A percentile compares a stretch with the other conserved stretches of the same genome.
These are phyloP conservation scores for Phytopythium boreale DNA, from an alignment of 352 stramenopile genomes.

Conservation along the genomic window DNA sequence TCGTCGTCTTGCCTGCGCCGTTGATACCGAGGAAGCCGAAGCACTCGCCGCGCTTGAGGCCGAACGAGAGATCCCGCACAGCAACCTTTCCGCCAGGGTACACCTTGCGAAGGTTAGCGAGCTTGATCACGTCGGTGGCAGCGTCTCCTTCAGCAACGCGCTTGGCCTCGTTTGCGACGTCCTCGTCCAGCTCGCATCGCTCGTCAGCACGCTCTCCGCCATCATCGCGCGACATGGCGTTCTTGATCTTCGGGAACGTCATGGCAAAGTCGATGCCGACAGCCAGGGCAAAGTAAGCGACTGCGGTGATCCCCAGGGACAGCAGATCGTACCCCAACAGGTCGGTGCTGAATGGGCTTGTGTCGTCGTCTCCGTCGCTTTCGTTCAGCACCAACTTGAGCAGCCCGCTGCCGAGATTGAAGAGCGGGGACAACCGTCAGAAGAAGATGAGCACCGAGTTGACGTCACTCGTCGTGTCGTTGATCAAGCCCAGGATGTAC, in stretches of 20 bases:
- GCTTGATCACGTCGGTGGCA: constrained; percentile 18
- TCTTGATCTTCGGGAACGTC: constrained; percentile 65
- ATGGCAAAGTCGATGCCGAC: constrained; percentile 59
- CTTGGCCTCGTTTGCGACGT: constrained; percentile 33
- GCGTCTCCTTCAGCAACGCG: constrained; percentile 34
- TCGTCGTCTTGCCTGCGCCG: constrained; percentile 91
- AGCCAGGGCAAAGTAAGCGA: constrained; percentile 1
- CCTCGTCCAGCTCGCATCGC: constrained; percentile 28
- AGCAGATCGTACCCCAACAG: constrained; percentile 29
- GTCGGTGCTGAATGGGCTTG: constrained; percentile 42
- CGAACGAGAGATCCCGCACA: constrained; percentile 72
- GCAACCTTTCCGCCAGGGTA: constrained; percentile 84
- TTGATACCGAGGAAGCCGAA: constrained; percentile 93
- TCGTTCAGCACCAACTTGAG: constrained; percentile 32
- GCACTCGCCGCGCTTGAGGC: constrained; percentile 76
- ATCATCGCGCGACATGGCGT: no score
- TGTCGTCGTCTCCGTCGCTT: background rate
- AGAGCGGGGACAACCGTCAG: constrained; percentile 61
- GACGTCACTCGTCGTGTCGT: constrained; percentile 25
- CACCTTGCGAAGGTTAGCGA: constrained; percentile 83
- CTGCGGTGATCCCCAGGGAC: no score
- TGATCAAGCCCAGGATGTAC: constrained; percentile 46
- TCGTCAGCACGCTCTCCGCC: no score
- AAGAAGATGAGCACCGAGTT: constrained; percentile 56
- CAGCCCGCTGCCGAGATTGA: constrained; percentile 45